Evolutionary conservation across 352 stramenopile species (phyloP).

Genomic region (Pythium chondricola): DNA sequence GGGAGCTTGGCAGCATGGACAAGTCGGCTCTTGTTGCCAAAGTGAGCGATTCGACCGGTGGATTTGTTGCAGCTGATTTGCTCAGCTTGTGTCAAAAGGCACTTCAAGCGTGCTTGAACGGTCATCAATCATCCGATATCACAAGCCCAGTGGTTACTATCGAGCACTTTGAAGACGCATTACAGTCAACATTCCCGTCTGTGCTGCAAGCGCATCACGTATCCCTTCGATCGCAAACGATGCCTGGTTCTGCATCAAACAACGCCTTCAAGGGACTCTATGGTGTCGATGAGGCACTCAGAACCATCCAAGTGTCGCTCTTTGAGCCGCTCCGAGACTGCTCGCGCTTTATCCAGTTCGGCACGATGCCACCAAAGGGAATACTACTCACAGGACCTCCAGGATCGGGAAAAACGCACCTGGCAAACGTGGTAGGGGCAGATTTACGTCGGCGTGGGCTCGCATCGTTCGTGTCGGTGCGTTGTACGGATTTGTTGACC

Average conservation of each 20-base stretch:
- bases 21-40: slow-evolving; percentile 74
- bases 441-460: slow-evolving; percentile 54
- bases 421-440: slow-evolving; percentile 66
- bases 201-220: slow-evolving; percentile 95
- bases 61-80: slow-evolving; percentile 90
- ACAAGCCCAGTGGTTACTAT: slow-evolving; percentile 10
- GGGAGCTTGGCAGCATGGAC: slow-evolving; percentile 34
- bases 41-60: slow-evolving; percentile 93
- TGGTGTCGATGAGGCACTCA: slow-evolving; percentile 95
- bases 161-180: slow-evolving; percentile 78
- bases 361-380: slow-evolving; percentile 94
- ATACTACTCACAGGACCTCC: slow-evolving; percentile 98
- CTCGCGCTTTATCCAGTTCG: slow-evolving; percentile 94
- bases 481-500: slow-evolving; percentile 85
- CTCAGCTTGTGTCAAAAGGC: slow-evolving; percentile 71
- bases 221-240: slow-evolving; percentile 47
- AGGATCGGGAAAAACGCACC: slow-evolving; percentile 97
- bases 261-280: slow-evolving; percentile 86
- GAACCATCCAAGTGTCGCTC: slow-evolving; percentile 94
- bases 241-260: background rate
- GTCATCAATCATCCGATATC: slow-evolving; percentile 8
- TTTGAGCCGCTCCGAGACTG: slow-evolving; percentile 96
- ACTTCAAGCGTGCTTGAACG: slow-evolving; percentile 57
- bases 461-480: slow-evolving; percentile 83
- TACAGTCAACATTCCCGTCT: slow-evolving; percentile 91